Percentiles rank a stretch among this genome's conserved stretches.
Evolutionary conservation across 371 early-diverging fungal species (phyloP).

Genomic region (Apophysomyces trapeziformis): DNA sequence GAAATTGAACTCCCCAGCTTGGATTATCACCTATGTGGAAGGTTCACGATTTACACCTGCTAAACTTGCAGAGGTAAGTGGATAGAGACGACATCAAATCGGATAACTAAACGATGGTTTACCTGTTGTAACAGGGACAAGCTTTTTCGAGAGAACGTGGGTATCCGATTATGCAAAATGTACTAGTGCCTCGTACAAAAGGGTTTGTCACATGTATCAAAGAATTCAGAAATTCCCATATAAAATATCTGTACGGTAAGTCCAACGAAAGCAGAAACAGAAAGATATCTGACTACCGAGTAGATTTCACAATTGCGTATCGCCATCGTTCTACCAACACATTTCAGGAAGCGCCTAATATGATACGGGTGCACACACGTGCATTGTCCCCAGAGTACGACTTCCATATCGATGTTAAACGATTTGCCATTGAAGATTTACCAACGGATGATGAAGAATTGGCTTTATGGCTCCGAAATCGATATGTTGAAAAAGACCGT

Average conservation of each 20-base stretch:
- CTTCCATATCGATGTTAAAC: constrained; percentile 70
- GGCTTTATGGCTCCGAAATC: constrained; percentile 61
- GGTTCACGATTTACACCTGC: constrained; percentile 69
- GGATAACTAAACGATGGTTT: not conserved
- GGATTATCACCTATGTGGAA: constrained; percentile 77
- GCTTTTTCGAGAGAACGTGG: constrained; percentile 62
- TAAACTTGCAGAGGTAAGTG: constrained; percentile 59
- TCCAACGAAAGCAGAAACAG: not conserved
- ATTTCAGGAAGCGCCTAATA: constrained; percentile 60
- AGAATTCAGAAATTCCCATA: constrained; percentile 65
- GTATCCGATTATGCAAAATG: constrained; percentile 65
- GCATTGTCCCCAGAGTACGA: constrained; percentile 63
- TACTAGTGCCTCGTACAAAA: constrained; percentile 81
- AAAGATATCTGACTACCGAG: not conserved
- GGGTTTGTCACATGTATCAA: constrained; percentile 76
- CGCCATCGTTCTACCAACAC: constrained; percentile 35
- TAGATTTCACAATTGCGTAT: constrained; percentile 73
- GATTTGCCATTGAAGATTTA: constrained; percentile 62
- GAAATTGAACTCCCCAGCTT: constrained; percentile 63
- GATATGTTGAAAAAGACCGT: constrained; percentile 70
- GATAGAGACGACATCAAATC: not conserved
- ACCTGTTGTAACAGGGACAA: constrained; percentile 45
- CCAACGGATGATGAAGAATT: constrained; percentile 62
- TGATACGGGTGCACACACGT: constrained; percentile 63
- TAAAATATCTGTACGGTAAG: constrained; percentile 69